Evolutionary conservation across 140 eudicot species (phyloP).

Genomic region (Anethum foeniculum): DNA sequence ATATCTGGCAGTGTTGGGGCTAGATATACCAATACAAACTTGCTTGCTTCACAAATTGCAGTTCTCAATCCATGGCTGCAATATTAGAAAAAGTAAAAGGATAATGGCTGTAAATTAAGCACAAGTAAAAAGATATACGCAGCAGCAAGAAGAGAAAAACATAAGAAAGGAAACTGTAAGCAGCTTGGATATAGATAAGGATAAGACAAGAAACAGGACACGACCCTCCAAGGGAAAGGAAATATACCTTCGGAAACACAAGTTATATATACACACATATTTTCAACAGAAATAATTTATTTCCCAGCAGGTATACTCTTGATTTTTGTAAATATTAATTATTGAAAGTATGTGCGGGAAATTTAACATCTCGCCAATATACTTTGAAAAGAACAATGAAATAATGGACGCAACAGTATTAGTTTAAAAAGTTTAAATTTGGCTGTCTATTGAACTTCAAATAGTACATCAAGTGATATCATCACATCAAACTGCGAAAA

Average conservation of each 20-base stretch:
- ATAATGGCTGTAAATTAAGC: conserved; percentile 42
- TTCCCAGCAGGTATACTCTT: background rate
- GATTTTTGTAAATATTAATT: background rate
- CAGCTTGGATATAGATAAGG: background rate
- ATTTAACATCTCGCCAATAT: background rate
- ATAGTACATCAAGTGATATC: background rate
- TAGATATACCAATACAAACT: conserved; percentile 59
- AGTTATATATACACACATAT: background rate
- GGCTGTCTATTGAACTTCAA: background rate
- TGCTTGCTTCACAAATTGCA: conserved; percentile 87
- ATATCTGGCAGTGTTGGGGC: conserved; percentile 82
- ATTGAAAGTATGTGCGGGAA: background rate
- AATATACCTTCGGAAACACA: background rate
- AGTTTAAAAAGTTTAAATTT: background rate
- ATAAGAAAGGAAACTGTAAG: background rate
- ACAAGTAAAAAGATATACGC: background rate
- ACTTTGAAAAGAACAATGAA: background rate
- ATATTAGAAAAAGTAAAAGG: background rate
- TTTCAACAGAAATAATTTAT: background rate
- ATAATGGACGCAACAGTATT: background rate
- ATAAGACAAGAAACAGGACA: background rate
- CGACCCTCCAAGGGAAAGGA: background rate
- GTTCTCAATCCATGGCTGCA: conserved; percentile 93
- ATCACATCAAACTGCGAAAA: background rate
- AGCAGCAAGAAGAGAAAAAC: background rate